A percentile compares a stretch with the other conserved stretches of the same genome.
phyloP scores from a whole-genome alignment of 176 grass and related monocot genomes.

The Dendrocalamus sinicus region DNA sequence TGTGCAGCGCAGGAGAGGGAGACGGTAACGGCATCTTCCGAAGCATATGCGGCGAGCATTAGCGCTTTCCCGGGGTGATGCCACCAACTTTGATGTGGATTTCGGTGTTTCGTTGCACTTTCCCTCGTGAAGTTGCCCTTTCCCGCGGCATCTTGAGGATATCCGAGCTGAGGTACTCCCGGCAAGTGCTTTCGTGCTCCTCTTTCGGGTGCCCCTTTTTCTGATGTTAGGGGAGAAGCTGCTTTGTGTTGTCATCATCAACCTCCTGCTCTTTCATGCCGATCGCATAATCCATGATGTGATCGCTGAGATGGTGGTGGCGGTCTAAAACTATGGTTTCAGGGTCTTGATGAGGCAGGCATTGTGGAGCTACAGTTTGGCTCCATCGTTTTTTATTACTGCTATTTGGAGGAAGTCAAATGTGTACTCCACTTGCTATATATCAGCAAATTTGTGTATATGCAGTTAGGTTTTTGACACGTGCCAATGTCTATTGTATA shows the following conservation, averaged over 20 bases:
- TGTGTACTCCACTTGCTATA: slow-evolving; percentile 27
- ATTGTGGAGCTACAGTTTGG: slow-evolving; percentile 6
- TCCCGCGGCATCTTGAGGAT: slow-evolving; percentile 61
- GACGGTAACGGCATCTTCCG: slow-evolving; percentile 48
- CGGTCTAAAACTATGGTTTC: not conserved
- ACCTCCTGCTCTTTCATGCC: not conserved
- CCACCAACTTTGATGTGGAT: slow-evolving; percentile 48
- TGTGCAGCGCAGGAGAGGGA: not conserved
- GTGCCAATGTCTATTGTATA: not conserved
- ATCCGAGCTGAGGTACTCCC: slow-evolving; percentile 50
- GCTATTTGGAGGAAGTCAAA: slow-evolving; percentile 11
- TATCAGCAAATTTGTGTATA: not conserved
- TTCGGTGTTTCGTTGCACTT: slow-evolving; percentile 46
- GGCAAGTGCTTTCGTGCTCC: slow-evolving; percentile 25
- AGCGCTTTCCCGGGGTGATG: slow-evolving; percentile 53
- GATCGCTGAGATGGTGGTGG: not conserved
- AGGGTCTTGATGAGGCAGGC: not conserved
- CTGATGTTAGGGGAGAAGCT: not conserved
- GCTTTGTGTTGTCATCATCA: slow-evolving; percentile 39
- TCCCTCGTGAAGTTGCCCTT: not conserved
- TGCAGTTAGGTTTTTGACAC: not conserved
- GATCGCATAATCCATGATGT: not conserved
- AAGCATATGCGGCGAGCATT: slow-evolving; percentile 69
- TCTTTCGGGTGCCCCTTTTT: slow-evolving; percentile 27
- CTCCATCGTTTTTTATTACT: not conserved